Base-by-base conservation (phyloP, 352 stramenopile species). In the Poterioochromonas sp. region DNA sequence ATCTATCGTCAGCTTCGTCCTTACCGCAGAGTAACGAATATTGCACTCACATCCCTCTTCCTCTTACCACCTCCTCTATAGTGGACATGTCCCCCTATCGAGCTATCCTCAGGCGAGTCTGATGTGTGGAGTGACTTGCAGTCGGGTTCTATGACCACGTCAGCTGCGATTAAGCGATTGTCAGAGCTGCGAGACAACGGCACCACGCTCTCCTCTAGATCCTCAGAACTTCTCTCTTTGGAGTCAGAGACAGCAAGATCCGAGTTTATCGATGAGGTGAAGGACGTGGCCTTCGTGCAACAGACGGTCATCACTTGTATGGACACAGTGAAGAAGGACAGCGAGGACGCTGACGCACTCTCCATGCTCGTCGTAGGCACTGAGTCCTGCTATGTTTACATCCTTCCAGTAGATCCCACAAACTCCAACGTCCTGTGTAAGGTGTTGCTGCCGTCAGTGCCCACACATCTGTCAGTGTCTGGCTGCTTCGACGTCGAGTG, bases 1-100 rank as follows among this genome's bases (percentile, higher is more conserved):
- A 94, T 94, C 60, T 95, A 94, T 79, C 88, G 89, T 73, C 93
- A 94, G 81, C 90, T 94, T 78, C 85, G 89, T 0, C 90, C 90
- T 0, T 91, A 94, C 79, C 94, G 92, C 83, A 95, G 94, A 79
- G 94, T 95, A 79, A 92, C 88, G 44, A 20, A 20, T 53, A 20
- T 20, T 20, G 20, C 44, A 8, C 8, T 53, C 44, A 29, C 5
- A 41, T 41, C n/a, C 8, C 29, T 43, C 41, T 68, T 39, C 8
- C 32, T n/a, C 8, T 20, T 47, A n/a, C n/a, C 32, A 15, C 29
- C 11, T 51, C 5, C 15, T 35, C 29, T 43, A 1, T 69, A 62
- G 40, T 76, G 41, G 68, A 76, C 15, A 1, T 62, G 40, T 44
- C 90, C 90, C 0, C 76, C 87, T 0, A 79, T 93, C n/a, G 87